These are phyloP conservation scores for Trapa bicornis DNA, from an alignment of 345 rosid species.

Conservation along the genomic window DNA sequence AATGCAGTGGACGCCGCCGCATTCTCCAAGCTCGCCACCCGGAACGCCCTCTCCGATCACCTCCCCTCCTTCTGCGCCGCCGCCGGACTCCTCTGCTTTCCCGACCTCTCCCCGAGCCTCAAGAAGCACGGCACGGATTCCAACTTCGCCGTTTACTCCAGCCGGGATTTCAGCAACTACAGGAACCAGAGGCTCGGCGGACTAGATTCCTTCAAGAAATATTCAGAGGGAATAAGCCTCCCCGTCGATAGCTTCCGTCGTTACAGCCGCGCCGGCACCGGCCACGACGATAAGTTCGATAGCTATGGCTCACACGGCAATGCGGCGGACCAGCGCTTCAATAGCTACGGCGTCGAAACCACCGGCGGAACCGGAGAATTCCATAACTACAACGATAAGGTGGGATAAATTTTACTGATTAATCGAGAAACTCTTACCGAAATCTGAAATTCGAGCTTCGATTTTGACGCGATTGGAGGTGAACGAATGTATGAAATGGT, in stretches of 20 bases:
- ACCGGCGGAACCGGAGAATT: constrained; percentile 30
- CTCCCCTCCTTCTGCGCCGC: constrained; percentile 32
- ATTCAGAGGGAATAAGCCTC: constrained; percentile 14
- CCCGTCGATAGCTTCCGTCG: constrained; percentile 19
- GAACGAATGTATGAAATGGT: not conserved
- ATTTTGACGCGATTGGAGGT: not conserved
- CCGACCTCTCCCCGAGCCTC: constrained; percentile 19
- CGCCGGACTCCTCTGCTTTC: constrained; percentile 34
- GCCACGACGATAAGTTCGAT: constrained; percentile 15
- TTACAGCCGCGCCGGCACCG: constrained; percentile 19
- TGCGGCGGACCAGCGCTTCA: constrained; percentile 34
- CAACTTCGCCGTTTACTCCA: constrained; percentile 14
- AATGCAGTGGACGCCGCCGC: constrained; percentile 24
- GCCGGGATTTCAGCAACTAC: constrained; percentile 33
- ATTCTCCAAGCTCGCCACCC: constrained; percentile 27
- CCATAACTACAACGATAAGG: constrained; percentile 15
- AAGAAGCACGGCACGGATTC: constrained; percentile 25
- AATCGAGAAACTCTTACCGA: too few species aligned
- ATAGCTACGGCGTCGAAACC: constrained; percentile 25
- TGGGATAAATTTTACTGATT: not conserved
- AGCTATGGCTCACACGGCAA: constrained; percentile 19
- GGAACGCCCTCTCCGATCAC: constrained; percentile 17
- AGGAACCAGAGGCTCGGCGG: constrained; percentile 22
- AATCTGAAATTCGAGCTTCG: too few species aligned
- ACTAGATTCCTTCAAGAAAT: constrained; percentile 23